Conservation (phyloP, 2,329 filamentous ascomycete genomes). For the Fusarium lyarnte region DNA sequence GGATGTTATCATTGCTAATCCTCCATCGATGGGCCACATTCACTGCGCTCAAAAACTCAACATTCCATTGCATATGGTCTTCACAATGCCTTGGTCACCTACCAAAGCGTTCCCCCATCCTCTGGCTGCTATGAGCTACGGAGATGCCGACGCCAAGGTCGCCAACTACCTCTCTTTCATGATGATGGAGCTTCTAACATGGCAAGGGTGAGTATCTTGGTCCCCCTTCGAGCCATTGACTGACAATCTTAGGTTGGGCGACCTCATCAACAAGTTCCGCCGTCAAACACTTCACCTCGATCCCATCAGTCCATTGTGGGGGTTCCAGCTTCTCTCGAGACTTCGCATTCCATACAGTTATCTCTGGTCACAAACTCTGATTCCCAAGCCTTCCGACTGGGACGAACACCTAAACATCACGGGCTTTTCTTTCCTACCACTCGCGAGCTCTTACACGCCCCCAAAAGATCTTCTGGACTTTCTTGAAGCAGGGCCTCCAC, state of each 20-base stretch:
- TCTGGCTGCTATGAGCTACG: conserved; percentile 51
- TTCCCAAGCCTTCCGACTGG: conserved; percentile 74
- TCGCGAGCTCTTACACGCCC: conserved; percentile 63
- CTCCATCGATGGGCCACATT: conserved; percentile 61
- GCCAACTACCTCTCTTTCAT: conserved; percentile 41
- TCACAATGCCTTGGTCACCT: conserved; percentile 77
- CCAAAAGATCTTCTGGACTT: conserved; percentile 63
- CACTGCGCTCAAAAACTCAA: conserved; percentile 61
- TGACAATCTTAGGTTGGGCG: conserved; percentile 60
- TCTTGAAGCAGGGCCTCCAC: conserved; percentile 64
- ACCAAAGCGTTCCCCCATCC: conserved; percentile 54
- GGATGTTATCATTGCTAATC: conserved; percentile 64
- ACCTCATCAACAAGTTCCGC: conserved; percentile 76
- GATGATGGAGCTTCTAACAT: conserved; percentile 77
- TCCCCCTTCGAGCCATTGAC: background rate
- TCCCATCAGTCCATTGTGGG: conserved; percentile 71
- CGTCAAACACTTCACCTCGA: conserved; percentile 70
- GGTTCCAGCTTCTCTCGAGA: conserved; percentile 69
- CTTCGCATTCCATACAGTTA: conserved; percentile 75
- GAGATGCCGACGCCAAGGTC: conserved; percentile 33
- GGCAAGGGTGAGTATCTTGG: conserved; percentile 65
- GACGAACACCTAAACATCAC: conserved; percentile 66
- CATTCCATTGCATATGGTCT: conserved; percentile 62
- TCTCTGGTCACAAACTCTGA: conserved; percentile 73
- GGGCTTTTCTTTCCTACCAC: conserved; percentile 69